These are phyloP conservation scores for Picea glauca DNA, from an alignment of 75 land plant genomes.

Conservation along the genomic window DNA sequence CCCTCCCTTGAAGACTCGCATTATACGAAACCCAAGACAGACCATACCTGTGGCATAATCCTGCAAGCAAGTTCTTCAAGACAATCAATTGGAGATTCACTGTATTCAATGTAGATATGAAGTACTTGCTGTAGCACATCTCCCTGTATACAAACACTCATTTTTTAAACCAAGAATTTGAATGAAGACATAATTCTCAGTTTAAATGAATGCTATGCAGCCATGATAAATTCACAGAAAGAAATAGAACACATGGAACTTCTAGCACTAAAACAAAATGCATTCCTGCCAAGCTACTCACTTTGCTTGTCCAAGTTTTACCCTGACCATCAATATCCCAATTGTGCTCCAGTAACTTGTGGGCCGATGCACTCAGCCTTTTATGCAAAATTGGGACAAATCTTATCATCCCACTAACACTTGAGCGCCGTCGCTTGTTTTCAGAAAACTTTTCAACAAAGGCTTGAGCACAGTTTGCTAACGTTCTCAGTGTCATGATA, in stretches of 20 bases:
- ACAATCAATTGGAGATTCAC: slow-evolving; percentile 56
- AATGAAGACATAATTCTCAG: background rate
- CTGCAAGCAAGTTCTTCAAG: slow-evolving; percentile 70
- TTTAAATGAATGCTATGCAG: background rate
- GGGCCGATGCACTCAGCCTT: slow-evolving; percentile 59
- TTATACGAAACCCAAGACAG: background rate
- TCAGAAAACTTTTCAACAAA: slow-evolving; percentile 26
- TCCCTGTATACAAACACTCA: slow-evolving; percentile 38
- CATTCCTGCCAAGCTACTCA: slow-evolving; percentile 17
- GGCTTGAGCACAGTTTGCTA: slow-evolving; percentile 38
- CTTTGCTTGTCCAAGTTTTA: slow-evolving; percentile 51
- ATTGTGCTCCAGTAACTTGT: slow-evolving; percentile 54
- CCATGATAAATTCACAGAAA: background rate
- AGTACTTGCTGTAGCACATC: slow-evolving; percentile 64
- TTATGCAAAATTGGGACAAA: slow-evolving; percentile 34
- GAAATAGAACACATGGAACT: background rate
- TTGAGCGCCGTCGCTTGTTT: slow-evolving; percentile 19
- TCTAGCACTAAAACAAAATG: background rate
- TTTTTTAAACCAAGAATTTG: background rate
- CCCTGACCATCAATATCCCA: slow-evolving; percentile 38
- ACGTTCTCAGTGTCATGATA: slow-evolving; percentile 50
- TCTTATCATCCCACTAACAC: slow-evolving; percentile 10
- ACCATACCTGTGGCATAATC: slow-evolving; percentile 68
- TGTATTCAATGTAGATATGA: slow-evolving; percentile 53
- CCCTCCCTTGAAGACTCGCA: background rate